Evolutionary conservation across 306 rosid species (phyloP).

Genomic region (Ziziphus jujuba): DNA sequence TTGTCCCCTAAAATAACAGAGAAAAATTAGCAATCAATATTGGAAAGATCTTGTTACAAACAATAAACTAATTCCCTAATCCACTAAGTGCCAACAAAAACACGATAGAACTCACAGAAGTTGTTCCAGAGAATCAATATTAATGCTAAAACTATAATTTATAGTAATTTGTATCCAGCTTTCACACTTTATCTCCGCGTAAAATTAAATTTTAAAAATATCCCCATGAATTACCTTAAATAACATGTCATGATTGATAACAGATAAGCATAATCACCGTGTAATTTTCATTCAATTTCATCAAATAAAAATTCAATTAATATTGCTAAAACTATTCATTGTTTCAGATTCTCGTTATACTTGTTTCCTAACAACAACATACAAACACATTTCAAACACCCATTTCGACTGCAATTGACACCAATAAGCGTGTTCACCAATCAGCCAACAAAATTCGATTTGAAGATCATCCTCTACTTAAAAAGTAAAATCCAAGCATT

Average conservation of each 20-base stretch:
- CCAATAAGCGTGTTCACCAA: not conserved
- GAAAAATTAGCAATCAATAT: conserved; percentile 18
- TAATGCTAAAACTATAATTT: too few relatives aligned
- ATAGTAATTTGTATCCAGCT: too few relatives aligned
- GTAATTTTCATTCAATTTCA: not conserved
- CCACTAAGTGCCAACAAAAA: not conserved
- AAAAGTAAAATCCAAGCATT: conserved; percentile 3
- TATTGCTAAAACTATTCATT: not conserved
- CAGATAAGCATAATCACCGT: too few relatives aligned
- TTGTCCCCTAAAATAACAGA: conserved; percentile 68
- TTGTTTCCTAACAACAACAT: not conserved
- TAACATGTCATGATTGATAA: too few relatives aligned
- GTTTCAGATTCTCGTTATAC: not conserved
- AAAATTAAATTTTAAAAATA: too few relatives aligned
- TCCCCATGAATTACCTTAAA: too few relatives aligned
- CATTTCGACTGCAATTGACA: conserved; percentile 1
- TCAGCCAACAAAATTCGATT: conserved; percentile 2
- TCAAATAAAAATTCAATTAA: not conserved
- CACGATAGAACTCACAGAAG: not conserved
- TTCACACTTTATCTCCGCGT: too few relatives aligned
- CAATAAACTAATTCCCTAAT: not conserved
- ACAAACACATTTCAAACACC: not conserved
- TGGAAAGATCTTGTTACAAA: not conserved
- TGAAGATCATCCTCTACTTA: conserved; percentile 1
- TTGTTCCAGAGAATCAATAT: not conserved